Conservation (phyloP, 2,329 filamentous ascomycete genomes). For the Emergomyces orientalis region DNA sequence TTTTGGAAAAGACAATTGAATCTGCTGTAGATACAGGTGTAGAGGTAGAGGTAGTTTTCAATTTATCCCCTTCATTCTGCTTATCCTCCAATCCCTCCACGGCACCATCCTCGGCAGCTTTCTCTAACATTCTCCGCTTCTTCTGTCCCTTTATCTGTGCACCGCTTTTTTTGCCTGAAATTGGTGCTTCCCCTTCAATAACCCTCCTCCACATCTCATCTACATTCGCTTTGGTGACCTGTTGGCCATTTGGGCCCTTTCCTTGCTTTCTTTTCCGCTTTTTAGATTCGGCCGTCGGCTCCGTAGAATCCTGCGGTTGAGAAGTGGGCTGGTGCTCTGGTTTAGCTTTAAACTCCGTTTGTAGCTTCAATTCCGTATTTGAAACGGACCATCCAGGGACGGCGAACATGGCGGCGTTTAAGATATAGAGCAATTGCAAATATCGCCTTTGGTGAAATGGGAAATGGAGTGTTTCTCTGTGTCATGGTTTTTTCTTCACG, state of each 20-base stretch:
- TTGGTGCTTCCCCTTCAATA: constrained; percentile 48
- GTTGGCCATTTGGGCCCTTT: constrained; percentile 19
- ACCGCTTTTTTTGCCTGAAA: constrained; percentile 19
- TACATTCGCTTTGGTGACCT: constrained; percentile 60
- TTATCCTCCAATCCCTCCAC: constrained; percentile 19
- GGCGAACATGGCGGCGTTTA: constrained; percentile 57
- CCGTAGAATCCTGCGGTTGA: constrained; percentile 22
- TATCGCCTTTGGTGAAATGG: background rate
- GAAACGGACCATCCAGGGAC: constrained; percentile 88
- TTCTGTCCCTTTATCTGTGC: constrained; percentile 21
- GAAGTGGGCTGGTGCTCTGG: constrained; percentile 49
- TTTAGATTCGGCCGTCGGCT: constrained; percentile 18
- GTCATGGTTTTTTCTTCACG: background rate
- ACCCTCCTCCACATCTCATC: constrained; percentile 69
- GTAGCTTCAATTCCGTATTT: constrained; percentile 59
- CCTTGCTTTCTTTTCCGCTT: constrained; percentile 46
- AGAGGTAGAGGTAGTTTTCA: background rate
- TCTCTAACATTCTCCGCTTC: constrained; percentile 25
- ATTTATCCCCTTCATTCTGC: constrained; percentile 14
- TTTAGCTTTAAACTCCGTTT: constrained; percentile 50
- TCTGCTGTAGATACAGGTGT: background rate
- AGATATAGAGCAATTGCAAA: background rate
- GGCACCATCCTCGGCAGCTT: constrained; percentile 13
- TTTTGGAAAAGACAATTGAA: background rate
- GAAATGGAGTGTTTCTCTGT: background rate